phyloP scores from a whole-genome alignment of 1,284 basidiomycete genomes.

The Erythrobasidium hasegawianum region DNA sequence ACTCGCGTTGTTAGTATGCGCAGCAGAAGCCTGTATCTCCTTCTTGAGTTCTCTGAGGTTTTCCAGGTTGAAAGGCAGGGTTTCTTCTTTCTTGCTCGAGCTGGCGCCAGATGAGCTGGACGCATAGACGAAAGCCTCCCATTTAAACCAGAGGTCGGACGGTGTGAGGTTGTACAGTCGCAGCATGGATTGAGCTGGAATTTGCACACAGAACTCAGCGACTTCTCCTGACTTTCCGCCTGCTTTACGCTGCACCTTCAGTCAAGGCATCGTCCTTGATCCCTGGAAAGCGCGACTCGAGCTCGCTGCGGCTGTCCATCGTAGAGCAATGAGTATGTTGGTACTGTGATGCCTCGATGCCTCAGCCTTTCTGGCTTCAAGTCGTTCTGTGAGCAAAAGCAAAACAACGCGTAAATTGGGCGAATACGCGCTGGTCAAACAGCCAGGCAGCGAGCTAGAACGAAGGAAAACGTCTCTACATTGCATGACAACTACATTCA shows the following conservation, averaged over 20 bases:
- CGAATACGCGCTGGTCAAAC: not conserved
- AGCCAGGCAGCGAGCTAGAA: not conserved
- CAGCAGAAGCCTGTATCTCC: conserved; percentile 48
- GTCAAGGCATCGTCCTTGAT: conserved; percentile 20
- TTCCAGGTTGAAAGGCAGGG: conserved; percentile 53
- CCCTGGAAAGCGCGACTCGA: conserved; percentile 22
- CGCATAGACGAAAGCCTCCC: conserved; percentile 57
- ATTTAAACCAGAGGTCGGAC: conserved; percentile 63
- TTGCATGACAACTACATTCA: not conserved
- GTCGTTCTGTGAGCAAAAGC: not conserved
- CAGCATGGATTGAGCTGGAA: conserved; percentile 31
- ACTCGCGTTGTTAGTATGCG: conserved; percentile 2
- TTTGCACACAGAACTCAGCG: not conserved
- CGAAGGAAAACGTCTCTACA: not conserved
- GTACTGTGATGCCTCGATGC: not conserved
- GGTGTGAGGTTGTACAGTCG: conserved; percentile 58
- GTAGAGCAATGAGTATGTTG: not conserved
- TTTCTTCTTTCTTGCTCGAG: conserved; percentile 48
- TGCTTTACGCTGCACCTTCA: conserved; percentile 14
- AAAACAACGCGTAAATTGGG: conserved; percentile 1
- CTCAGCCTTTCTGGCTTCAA: not conserved
- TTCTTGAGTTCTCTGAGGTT: conserved; percentile 57
- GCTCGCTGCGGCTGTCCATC: conserved; percentile 7
- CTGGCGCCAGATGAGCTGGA: conserved; percentile 51
- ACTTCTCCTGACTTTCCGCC: too few species aligned